Evolutionary conservation across 2,329 filamentous ascomycete species (phyloP).

Genomic region (Alternaria brassicicola): DNA sequence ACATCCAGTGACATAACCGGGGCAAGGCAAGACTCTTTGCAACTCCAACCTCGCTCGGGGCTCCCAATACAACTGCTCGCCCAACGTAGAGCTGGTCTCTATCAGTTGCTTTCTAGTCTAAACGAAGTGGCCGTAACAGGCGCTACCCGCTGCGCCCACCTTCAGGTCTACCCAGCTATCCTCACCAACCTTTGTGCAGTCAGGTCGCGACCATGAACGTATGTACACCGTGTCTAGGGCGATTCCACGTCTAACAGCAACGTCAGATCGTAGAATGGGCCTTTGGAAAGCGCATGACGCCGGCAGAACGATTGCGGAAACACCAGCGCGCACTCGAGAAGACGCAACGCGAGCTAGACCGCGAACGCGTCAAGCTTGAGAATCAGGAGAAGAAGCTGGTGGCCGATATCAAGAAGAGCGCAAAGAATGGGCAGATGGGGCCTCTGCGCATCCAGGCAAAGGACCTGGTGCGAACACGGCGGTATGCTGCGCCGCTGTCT

Average conservation of each 20-base stretch:
- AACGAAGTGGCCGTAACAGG: neutral
- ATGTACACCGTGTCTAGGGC: neutral
- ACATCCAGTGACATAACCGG: conserved; percentile 9
- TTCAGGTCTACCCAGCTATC: neutral
- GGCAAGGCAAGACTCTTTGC: neutral
- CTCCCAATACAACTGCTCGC: neutral
- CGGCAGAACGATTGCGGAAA: conserved; percentile 86
- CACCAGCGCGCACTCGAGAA: conserved; percentile 97
- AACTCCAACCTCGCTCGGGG: neutral
- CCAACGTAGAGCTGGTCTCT: neutral
- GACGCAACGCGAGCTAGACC: conserved; percentile 93
- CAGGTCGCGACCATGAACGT: conserved; percentile 56
- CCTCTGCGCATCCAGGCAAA: conserved; percentile 98
- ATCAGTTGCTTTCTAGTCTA: neutral
- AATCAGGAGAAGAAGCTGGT: conserved; percentile 98
- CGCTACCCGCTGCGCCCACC: conserved; percentile 12
- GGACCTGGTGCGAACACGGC: conserved; percentile 88
- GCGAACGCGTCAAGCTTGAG: conserved; percentile 93
- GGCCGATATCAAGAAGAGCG: conserved; percentile 95
- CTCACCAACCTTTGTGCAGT: neutral
- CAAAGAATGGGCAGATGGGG: conserved; percentile 98
- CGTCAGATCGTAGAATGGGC: conserved; percentile 87
- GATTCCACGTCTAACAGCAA: neutral
- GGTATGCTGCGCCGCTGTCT: conserved; percentile 53
- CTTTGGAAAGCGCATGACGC: conserved; percentile 99